These are phyloP conservation scores for Fallopia convolvulus DNA, from an alignment of 148 eudicot species.

Conservation along the genomic window DNA sequence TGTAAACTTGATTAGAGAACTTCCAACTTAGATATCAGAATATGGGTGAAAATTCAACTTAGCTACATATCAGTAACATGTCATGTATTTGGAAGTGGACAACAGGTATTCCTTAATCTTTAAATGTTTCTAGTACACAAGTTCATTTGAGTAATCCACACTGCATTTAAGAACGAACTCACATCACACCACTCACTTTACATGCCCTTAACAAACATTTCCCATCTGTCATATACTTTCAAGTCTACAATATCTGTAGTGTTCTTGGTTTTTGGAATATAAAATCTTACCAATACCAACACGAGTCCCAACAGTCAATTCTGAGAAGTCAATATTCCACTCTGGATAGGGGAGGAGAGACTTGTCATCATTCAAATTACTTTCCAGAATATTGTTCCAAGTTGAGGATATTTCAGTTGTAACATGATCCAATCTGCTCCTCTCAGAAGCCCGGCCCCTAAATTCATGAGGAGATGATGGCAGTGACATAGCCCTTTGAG, in stretches of 20 bases:
- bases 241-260: not conserved
- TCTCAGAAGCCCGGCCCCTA: conserved; percentile 42
- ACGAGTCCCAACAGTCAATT: conserved; percentile 89
- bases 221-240: too few species aligned
- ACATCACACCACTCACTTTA: not conserved
- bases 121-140: not conserved
- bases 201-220: not conserved
- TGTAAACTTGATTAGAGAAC: not conserved
- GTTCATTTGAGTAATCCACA: not conserved
- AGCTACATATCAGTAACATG: not conserved
- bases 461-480: conserved; percentile 92
- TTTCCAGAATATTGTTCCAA: conserved; percentile 71
- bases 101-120: not conserved
- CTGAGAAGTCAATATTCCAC: conserved; percentile 94
- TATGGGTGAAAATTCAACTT: not conserved
- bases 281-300: conserved; percentile 82
- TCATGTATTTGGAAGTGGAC: not conserved
- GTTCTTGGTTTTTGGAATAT: not conserved
- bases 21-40: not conserved
- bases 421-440: conserved; percentile 30
- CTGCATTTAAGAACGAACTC: not conserved
- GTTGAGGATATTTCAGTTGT: conserved; percentile 51
- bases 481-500: conserved; percentile 82
- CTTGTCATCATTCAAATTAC: conserved; percentile 58
- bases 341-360: conserved; percentile 77